These are phyloP conservation scores for Hyaloperonospora brassicae DNA, from an alignment of 352 stramenopile species.

Conservation along the genomic window DNA sequence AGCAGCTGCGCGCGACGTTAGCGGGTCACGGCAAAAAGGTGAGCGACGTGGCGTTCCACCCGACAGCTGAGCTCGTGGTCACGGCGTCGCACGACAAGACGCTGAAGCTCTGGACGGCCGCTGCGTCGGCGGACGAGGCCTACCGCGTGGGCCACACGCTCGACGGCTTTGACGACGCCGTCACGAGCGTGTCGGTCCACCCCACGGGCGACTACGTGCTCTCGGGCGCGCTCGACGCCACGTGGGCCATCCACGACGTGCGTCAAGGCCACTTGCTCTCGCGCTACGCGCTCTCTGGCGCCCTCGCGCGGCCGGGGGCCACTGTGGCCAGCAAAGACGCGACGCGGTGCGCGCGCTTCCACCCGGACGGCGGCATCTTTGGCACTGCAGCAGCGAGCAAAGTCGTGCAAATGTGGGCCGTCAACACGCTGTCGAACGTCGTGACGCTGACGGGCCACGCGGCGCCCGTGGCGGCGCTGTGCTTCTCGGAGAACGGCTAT, in stretches of 20 bases:
- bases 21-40: constrained; percentile 81
- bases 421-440: constrained; percentile 81
- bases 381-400: constrained; percentile 53
- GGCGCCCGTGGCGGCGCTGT: constrained; percentile 59
- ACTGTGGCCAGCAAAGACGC: constrained; percentile 30
- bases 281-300: constrained; percentile 41
- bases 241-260: constrained; percentile 83
- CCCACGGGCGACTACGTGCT: constrained; percentile 76
- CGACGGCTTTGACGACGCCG: constrained; percentile 46
- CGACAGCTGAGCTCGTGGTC: constrained; percentile 55
- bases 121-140: constrained; percentile 15
- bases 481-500: constrained; percentile 95
- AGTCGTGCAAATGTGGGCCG: constrained; percentile 89
- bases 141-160: constrained; percentile 61
- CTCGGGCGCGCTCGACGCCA: constrained; percentile 64
- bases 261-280: constrained; percentile 45
- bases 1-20: constrained; percentile 73
- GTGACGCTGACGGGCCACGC: constrained; percentile 82
- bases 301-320: constrained; percentile 23
- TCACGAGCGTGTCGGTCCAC: constrained; percentile 69
- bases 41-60: constrained; percentile 70
- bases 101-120: constrained; percentile 62
- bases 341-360: constrained; percentile 57
- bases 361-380: constrained; percentile 94
- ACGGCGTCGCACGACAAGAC: constrained; percentile 74